Evolutionary conservation across 2,329 filamentous ascomycete genomes (phyloP), one percentile per base, ranked within the genome.

Genomic region (Lasiodiplodia sp.): DNA sequence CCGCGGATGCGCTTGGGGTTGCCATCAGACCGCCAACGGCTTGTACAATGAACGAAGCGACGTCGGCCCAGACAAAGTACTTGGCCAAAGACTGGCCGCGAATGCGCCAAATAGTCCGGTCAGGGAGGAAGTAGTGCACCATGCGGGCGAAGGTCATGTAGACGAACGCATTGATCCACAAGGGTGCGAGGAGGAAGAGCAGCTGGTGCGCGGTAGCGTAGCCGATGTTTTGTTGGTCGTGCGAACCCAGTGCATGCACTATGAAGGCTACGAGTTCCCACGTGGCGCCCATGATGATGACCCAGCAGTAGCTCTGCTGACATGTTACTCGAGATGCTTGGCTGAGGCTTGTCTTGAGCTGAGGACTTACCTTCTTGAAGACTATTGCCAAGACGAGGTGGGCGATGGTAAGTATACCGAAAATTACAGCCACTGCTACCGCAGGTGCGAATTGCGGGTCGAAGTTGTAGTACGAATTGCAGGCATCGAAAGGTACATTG

Each of bases 91-190:
- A 75, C 8, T 73, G 73, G 0, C 81, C 80, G 23, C 79, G 77
- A 69, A 84, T 74, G 2, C 75, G 70, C 40, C 71, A 75, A 2
- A 83, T 69, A n/a, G 69, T 73, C n/a, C 75, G 74, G 0, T 74
- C 72, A 0, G 79, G 76, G 4, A 79, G 73, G 70, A 79, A 81
- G 68, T 77, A 80, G 67, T 78, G 77, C 28, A 83, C 77, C 71
- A 83, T 72, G 1, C 82, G 78, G 2, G 78, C 82, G 25, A 72
- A 70, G 7, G 72, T 73, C 76, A 78, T 77, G 71, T 84, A 85
- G 4, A 78, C 75, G 70, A 80, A 84, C 3, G 82, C 82, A 44
- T 85, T 85, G 65, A 83, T 80, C 82, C 83, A 75, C 0, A 83
- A 73, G 3, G 79, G 79, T 0, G 82, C 80, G 4, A 84, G 75